Evolutionary conservation across 1,284 basidiomycete species (phyloP).

Genomic region (Fomitopsis palustris): DNA sequence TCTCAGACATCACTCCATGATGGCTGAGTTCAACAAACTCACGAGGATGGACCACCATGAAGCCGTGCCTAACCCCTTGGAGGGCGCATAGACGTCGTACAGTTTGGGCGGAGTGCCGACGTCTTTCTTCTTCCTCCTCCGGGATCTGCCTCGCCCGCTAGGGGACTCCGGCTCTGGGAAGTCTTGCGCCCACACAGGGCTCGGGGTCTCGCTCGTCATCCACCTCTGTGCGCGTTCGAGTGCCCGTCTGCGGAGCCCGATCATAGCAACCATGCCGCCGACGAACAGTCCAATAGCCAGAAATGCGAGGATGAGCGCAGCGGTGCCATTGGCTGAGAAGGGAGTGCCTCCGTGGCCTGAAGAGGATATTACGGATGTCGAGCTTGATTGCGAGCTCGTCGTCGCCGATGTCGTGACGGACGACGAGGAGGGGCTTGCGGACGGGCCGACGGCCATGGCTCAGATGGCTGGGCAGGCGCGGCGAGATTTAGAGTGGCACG

Average conservation of each 20-base stretch:
- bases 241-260: conserved; percentile 21
- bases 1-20: neutral
- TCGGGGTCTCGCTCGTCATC: conserved; percentile 3
- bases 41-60: conserved; percentile 18
- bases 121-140: conserved; percentile 4
- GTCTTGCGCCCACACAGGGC: neutral
- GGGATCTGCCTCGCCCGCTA: neutral
- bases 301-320: conserved; percentile 27
- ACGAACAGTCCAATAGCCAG: conserved; percentile 26
- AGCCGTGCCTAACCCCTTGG: neutral
- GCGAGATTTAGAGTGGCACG: neutral
- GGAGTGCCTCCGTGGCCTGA: conserved; percentile 7
- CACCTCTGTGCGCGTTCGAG: conserved; percentile 8
- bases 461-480: neutral
- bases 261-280: conserved; percentile 24
- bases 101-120: conserved; percentile 20
- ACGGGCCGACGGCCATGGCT: conserved; percentile 2
- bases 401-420: conserved; percentile 1
- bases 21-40: conserved; percentile 3
- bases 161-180: neutral
- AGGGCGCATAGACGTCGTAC: conserved; percentile 14
- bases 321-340: conserved; percentile 19
- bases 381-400: neutral
- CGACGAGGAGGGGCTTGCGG: conserved; percentile 4
- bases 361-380: neutral